phyloP scores from a whole-genome alignment of 2,329 filamentous ascomycete genomes.

The Emergomyces pasteurianus region DNA sequence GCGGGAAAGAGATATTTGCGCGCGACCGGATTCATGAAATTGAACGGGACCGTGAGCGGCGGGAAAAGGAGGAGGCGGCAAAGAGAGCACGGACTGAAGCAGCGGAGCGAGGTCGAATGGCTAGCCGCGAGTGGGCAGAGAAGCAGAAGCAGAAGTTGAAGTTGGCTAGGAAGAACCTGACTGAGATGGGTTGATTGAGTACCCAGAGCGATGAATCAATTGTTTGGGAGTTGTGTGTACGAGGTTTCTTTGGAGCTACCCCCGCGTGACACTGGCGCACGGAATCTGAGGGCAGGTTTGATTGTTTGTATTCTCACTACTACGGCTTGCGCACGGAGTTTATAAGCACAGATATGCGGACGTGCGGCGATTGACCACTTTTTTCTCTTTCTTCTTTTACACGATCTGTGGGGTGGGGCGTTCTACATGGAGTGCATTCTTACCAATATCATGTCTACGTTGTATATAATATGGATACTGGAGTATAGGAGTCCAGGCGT shows the following conservation, averaged over 20 bases:
- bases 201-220: too few relatives aligned
- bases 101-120: conserved; percentile 21
- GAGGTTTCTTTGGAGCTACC: not conserved
- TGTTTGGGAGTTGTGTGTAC: not conserved
- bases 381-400: too few relatives aligned
- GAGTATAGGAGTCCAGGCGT: too few relatives aligned
- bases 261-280: too few relatives aligned
- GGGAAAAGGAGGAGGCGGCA: conserved; percentile 22
- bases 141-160: conserved; percentile 13
- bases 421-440: too few relatives aligned
- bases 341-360: not conserved
- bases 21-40: conserved; percentile 15
- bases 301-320: not conserved
- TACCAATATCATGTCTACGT: too few relatives aligned
- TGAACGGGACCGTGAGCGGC: conserved; percentile 16
- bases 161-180: not conserved
- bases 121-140: conserved; percentile 26
- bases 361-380: too few relatives aligned
- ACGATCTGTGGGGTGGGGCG: too few relatives aligned
- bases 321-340: not conserved
- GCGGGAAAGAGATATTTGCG: conserved; percentile 19
- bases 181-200: not conserved
- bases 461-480: too few relatives aligned
- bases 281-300: not conserved
- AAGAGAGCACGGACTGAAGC: conserved; percentile 23